Conservation (phyloP, 371 early-diverging fungal genomes). For the Apophysomyces sp. region DNA sequence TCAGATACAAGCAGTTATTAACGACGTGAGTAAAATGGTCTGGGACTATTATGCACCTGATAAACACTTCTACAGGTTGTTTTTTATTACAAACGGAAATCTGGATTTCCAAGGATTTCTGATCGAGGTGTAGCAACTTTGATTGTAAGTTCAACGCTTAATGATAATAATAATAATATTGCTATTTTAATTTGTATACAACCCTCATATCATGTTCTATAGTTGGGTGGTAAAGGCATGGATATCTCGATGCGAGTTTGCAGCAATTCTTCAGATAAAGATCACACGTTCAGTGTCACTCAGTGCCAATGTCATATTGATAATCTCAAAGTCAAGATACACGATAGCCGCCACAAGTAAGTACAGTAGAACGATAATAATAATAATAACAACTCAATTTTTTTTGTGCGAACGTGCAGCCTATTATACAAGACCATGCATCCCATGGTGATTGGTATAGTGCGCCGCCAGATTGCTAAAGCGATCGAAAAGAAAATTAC, state of each 20-base stretch:
- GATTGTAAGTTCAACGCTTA: conserved; percentile 13
- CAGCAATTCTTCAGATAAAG: conserved; percentile 27
- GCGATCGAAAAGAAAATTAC: conserved; percentile 46
- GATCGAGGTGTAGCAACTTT: conserved; percentile 59
- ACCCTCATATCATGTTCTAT: conserved; percentile 11
- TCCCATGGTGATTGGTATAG: conserved; percentile 46
- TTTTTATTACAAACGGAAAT: conserved; percentile 59
- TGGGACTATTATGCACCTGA: too few relatives aligned
- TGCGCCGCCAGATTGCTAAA: conserved; percentile 48
- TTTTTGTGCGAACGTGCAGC: conserved; percentile 9
- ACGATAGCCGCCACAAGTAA: conserved; percentile 46
- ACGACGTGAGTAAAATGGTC: conserved; percentile 27
- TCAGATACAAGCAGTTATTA: conserved; percentile 28
- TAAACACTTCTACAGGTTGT: too few relatives aligned
- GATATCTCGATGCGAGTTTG: conserved; percentile 29
- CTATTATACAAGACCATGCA: conserved; percentile 43
- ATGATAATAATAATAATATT: too few relatives aligned
- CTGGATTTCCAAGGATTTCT: conserved; percentile 50
- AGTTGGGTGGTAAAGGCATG: conserved; percentile 57
- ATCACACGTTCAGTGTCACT: conserved; percentile 28
- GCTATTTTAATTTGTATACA: too few relatives aligned
- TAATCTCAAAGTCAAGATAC: conserved; percentile 48
- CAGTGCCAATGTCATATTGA: conserved; percentile 45
- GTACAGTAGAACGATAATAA: not conserved
- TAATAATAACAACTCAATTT: not conserved